Conservation (phyloP, 2,329 filamentous ascomycete genomes). For the Xylariaceae sp. region DNA sequence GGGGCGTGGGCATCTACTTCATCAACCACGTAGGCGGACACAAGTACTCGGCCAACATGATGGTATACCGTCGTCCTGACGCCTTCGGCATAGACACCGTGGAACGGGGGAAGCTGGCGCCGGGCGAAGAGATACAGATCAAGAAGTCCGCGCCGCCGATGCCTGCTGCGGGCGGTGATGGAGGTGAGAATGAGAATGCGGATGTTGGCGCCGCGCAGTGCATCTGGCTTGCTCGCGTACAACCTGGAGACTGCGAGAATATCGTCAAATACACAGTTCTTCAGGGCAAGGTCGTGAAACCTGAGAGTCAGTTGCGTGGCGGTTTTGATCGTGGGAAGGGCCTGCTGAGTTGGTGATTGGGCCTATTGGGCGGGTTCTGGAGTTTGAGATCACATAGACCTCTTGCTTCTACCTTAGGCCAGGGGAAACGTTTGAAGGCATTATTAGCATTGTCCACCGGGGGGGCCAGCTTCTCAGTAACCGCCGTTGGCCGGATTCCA, state of each 20-base stretch:
- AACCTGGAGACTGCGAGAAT: constrained; percentile 88
- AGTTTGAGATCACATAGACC: not conserved
- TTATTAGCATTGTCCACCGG: no score
- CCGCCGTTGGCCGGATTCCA: no score
- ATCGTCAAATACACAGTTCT: constrained; percentile 83
- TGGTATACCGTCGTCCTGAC: constrained; percentile 71
- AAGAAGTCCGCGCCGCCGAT: constrained; percentile 28
- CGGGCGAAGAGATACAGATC: constrained; percentile 35
- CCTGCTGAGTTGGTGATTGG: constrained; percentile 73
- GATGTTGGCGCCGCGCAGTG: constrained; percentile 70
- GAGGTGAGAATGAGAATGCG: constrained; percentile 25
- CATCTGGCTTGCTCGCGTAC: constrained; percentile 83
- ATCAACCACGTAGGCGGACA: constrained; percentile 95
- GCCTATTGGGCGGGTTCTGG: not conserved
- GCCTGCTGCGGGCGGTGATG: constrained; percentile 23
- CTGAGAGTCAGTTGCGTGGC: constrained; percentile 74
- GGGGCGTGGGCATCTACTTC: constrained; percentile 93
- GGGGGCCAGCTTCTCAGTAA: no score
- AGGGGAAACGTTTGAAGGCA: no score
- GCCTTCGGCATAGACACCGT: constrained; percentile 50
- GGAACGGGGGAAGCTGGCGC: constrained; percentile 33
- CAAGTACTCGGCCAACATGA: constrained; percentile 92
- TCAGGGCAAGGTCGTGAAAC: constrained; percentile 91
- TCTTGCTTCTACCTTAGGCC: not conserved
- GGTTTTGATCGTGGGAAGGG: constrained; percentile 83